Evolutionary conservation across 2,329 filamentous ascomycete genomes (phyloP), one percentile per base, ranked within the genome.

Genomic region (Onygenales sp.): DNA sequence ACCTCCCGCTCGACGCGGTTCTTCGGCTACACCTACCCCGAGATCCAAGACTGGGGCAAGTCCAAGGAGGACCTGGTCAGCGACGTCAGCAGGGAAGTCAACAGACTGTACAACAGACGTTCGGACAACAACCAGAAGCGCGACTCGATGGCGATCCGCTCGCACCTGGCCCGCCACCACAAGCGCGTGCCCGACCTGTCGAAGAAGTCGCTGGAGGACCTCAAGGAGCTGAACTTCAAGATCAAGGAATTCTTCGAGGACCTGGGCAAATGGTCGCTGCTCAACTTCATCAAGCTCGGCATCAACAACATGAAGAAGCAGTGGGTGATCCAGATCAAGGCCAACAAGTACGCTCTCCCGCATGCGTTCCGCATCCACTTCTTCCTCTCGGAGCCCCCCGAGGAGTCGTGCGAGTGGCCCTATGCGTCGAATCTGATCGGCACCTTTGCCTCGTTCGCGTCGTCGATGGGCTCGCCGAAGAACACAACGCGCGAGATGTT

Each of bases 11-110:
- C 78, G 42, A 80, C 79, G 6, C 74, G 75, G 31, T 73, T 72
- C 1, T 86, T 93, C 66, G 84, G 84, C 11, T 93, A 93, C 65
- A 83, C 82, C 0, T 94, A 94, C 63, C 75, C 82, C 0, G 88
- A 92, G 59, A 79, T 83, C 35, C 60, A 73, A 13, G 69, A 72
- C 54, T 73, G 71, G 64, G 67, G 61, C 63, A 60, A 63, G 61
- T 59, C 51, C 52, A 64, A 32, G 65, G 63, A 56, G 68, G 70
- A 63, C 66, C 63, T 67, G 59, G 55, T 53, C 41, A 63, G 68
- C 0, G 69, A 77, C 5, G 74, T 83, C 32, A 71, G 72, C 44
- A 67, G 68, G 1, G 66, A 75, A 1, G 75, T 91, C 59, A 88
- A 87, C 62, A 69, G 64, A 2, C 71, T 86, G 0, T 86, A 87